Conservation (phyloP, 169 alveolate genomes). For the Plasmodium billcollinsi region DNA sequence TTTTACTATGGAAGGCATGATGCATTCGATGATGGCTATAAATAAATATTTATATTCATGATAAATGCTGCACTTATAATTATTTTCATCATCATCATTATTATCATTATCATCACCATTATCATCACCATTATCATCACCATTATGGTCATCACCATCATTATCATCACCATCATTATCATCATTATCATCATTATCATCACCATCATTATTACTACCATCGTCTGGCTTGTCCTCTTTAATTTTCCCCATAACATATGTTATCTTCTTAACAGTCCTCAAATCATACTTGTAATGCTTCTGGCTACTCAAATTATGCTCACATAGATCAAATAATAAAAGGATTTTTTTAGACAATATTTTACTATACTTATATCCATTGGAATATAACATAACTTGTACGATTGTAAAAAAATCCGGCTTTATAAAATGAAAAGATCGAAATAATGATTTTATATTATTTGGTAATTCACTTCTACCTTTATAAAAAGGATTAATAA, state of each 20-base stretch:
- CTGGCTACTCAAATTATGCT: constrained; percentile 92
- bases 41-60: constrained; percentile 69
- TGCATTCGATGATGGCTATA: constrained; percentile 71
- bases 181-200: too few species aligned
- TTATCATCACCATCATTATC: background rate
- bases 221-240: constrained; percentile 12
- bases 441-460: constrained; percentile 94
- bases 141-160: too few species aligned
- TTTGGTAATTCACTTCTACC: constrained; percentile 98
- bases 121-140: too few species aligned
- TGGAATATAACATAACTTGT: constrained; percentile 95
- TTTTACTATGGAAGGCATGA: constrained; percentile 74
- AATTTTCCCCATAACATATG: constrained; percentile 93
- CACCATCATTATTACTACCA: too few species aligned
- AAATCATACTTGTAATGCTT: constrained; percentile 99
- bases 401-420: constrained; percentile 93
- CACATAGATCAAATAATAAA: constrained; percentile 95
- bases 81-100: background rate
- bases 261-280: constrained; percentile 96
- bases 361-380: constrained; percentile 96
- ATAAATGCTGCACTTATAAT: constrained; percentile 22
- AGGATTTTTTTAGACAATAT: constrained; percentile 94
- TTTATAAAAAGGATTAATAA: constrained; percentile 99
- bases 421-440: constrained; percentile 93
- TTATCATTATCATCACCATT: too few species aligned